These are phyloP conservation scores for Amanita brunnescens DNA, from an alignment of 768 basidiomycete species.

Conservation along the genomic window DNA sequence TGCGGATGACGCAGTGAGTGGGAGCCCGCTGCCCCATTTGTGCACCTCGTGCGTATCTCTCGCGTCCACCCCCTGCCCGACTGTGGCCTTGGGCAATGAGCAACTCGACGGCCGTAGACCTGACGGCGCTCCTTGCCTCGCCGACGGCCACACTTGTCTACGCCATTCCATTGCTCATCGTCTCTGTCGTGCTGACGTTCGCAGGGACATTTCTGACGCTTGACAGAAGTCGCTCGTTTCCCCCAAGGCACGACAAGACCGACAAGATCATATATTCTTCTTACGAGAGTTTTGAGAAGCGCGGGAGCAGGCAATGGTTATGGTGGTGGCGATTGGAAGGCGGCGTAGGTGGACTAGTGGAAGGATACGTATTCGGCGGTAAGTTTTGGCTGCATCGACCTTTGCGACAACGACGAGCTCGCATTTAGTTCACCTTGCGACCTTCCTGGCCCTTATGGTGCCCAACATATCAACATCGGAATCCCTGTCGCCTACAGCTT, in stretches of 20 bases:
- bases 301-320: constrained; percentile 20
- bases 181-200: constrained; percentile 50
- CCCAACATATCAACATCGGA: constrained; percentile 37
- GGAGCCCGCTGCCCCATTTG: background rate
- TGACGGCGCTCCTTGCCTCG: constrained; percentile 37
- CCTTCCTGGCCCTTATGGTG: constrained; percentile 51
- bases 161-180: constrained; percentile 47
- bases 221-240: constrained; percentile 58
- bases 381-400: constrained; percentile 13
- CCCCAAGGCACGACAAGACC: constrained; percentile 26
- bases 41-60: background rate
- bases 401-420: background rate
- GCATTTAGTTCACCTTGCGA: constrained; percentile 44
- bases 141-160: constrained; percentile 47
- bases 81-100: background rate
- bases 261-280: constrained; percentile 20
- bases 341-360: constrained; percentile 52
- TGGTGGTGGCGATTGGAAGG: constrained; percentile 41
- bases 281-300: constrained; percentile 23
- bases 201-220: constrained; percentile 67
- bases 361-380: constrained; percentile 57
- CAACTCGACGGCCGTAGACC: constrained; percentile 7
- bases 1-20: background rate
- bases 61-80: background rate
- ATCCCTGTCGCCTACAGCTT: constrained; percentile 37